phyloP scores from a whole-genome alignment of 108 stramenopile genomes.

The Hondaea fermentalgiana region DNA sequence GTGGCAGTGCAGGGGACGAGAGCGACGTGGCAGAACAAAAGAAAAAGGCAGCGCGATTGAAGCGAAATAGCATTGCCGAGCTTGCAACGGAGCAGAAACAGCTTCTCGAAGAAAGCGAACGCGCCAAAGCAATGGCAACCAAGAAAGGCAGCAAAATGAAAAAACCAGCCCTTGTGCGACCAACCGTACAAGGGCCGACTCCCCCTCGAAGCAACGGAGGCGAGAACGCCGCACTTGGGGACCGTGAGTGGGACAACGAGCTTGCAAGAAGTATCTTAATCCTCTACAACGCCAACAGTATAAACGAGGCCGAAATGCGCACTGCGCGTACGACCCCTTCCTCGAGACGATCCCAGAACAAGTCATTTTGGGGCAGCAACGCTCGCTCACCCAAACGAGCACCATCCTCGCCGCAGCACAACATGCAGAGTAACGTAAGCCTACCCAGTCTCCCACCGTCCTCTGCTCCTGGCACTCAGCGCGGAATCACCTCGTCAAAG shows the following conservation, averaged over 20 bases:
- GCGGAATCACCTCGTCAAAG: too few relatives aligned
- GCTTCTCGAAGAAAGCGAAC: too few relatives aligned
- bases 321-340: not conserved
- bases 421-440: not conserved
- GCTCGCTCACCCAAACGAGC: not conserved
- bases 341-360: not conserved
- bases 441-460: not conserved
- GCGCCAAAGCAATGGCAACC: not conserved
- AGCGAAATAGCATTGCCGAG: not conserved
- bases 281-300: not conserved
- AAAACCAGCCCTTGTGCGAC: not conserved
- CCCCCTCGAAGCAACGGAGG: not conserved
- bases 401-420: not conserved
- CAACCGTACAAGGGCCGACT: not conserved
- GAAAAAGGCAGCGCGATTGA: not conserved
- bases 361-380: not conserved
- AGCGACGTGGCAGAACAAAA: too few relatives aligned
- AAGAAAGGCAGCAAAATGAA: not conserved
- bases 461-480: not conserved
- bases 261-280: not conserved
- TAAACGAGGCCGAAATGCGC: not conserved
- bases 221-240: not conserved
- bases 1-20: too few relatives aligned
- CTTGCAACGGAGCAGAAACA: not conserved
- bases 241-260: conserved; percentile 24